Evolutionary conservation across 2,329 filamentous ascomycete species (phyloP), one percentile per base, ranked within the genome.

Genomic region (Aspergillus pseudoviridinutans): DNA sequence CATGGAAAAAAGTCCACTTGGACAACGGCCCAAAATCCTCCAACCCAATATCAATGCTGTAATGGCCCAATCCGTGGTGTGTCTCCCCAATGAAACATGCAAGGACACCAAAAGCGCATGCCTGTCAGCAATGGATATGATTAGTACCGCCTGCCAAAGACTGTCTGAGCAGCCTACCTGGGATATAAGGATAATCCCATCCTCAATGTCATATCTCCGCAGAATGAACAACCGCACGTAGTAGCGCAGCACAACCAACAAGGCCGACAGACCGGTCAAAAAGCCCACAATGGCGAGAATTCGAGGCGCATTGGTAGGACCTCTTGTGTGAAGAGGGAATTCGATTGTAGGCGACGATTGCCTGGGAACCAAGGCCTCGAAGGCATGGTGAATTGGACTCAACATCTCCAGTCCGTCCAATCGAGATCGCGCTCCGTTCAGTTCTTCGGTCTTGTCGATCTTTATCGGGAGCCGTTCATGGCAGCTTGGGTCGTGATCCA

Each of bases 211-310:
- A 49, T 79, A 71, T 28, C 77, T 78, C 25, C 75, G 78, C 49
- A 84, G 72, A 66, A 83, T 76, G 10, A 67, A 63, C 2, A 75
- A 27, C 10, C 82, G 75, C 27, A 82, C 81, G 57, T 79, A 81
- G 35, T 77, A 65, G 29, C 80, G 75, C n/a, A 77, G 65, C 4
- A 73, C 6, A 1, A 80, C 76, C 1, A 73, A 66, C 9, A 79
- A 51, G 0, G 73, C 63, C 1, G 79, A 75, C 12, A 75, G 46
- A 0, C 67, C 64, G 14, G 76, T 74, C 50, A 80, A 70, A 1
- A 74, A 57, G 9, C 75, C 64, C 1, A 76, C 76, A 10, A 78
- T 75, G 1, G 70, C 70, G 12, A 81, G 66, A n/a, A 82, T 64
- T 1, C 52, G 58, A 17, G 63, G 58, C 4, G 60, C 57, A 14